Evolutionary conservation across 305 asterid species (phyloP), one percentile per base, ranked within the genome.

Genomic region (Rubia balearica): DNA sequence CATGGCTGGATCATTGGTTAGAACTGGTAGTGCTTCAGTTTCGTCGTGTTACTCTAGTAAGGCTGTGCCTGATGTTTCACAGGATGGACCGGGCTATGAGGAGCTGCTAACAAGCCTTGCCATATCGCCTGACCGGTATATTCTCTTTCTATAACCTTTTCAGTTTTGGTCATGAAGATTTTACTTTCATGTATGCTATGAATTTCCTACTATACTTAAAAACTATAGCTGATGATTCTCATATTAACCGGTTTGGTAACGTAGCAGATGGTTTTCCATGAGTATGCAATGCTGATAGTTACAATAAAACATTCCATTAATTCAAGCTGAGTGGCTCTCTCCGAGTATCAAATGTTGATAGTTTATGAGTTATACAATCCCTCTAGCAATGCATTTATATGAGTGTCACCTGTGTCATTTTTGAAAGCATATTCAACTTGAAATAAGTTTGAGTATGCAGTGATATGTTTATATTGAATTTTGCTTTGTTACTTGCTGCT

Each of bases 11-110:
- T 70, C 74, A 48, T 71, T 79, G 79, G 61, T 77, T 61, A 75
- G 61, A 63, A 48, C 74, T 13, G 49, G 69, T n/a, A 80, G 79
- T 40, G 51, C 75, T 42, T 82, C 83, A 71, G 82, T 84, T n/a
- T 80, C 89, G 7, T 79, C 84, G 6, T 79, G 86, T 79, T 73
- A 81, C 81, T 81, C 92, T 21, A 90, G 81, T 73, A 84, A 85
- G 73, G 74, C 65, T 53, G 79, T 40, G 51, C 76, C 87, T 62
- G 75, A 82, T 55, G 82, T 78, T 13, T 77, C 85, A 0, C 22
- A 55, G 40, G 87, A 84, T 71, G 88, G 81, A 75, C 79, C 85
- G 69, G 60, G 77, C 41, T 73, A 73, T 68, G 84, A 74, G 42
- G 87, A 83, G 45, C 82, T 79, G 33, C 81, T 83, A 61, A 75